Conservation (phyloP, 116 monocot species). For the Dioscorea cayenensis region DNA sequence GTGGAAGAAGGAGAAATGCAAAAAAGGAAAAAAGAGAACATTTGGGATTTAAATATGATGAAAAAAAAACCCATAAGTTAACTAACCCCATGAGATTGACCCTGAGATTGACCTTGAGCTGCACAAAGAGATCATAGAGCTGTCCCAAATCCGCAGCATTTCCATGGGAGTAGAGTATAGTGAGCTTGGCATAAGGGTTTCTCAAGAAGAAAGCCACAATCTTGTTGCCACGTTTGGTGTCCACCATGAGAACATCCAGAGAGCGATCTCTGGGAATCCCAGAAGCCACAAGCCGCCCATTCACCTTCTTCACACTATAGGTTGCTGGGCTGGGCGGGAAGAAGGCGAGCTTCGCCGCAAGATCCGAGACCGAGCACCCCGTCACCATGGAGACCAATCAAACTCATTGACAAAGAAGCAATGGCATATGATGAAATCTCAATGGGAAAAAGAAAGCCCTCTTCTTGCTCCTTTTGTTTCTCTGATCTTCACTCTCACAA, state of each 20-base stretch:
- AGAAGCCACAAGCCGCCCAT: conserved; percentile 36
- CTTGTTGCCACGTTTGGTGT: conserved; percentile 47
- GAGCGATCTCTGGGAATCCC: conserved; percentile 39
- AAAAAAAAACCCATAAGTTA: neutral
- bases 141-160: conserved; percentile 69
- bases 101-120: conserved; percentile 74
- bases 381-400: conserved; percentile 27
- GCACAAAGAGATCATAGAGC: conserved; percentile 71
- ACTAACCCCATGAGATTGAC: conserved; percentile 75
- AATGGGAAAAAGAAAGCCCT: neutral
- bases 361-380: conserved; percentile 57
- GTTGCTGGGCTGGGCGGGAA: conserved; percentile 59
- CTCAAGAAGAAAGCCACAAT: conserved; percentile 55
- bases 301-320: conserved; percentile 34
- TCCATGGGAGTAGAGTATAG: conserved; percentile 70
- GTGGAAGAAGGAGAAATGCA: neutral
- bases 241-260: conserved; percentile 45
- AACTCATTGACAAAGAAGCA: conserved; percentile 44
- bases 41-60: neutral
- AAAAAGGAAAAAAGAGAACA: neutral
- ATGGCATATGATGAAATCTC: neutral
- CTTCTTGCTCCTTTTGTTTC: neutral
- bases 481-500: neutral
- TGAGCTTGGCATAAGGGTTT: conserved; percentile 56
- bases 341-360: conserved; percentile 68